Conservation (phyloP, 2,329 filamentous ascomycete species). For the Mollisiaceae sp. region DNA sequence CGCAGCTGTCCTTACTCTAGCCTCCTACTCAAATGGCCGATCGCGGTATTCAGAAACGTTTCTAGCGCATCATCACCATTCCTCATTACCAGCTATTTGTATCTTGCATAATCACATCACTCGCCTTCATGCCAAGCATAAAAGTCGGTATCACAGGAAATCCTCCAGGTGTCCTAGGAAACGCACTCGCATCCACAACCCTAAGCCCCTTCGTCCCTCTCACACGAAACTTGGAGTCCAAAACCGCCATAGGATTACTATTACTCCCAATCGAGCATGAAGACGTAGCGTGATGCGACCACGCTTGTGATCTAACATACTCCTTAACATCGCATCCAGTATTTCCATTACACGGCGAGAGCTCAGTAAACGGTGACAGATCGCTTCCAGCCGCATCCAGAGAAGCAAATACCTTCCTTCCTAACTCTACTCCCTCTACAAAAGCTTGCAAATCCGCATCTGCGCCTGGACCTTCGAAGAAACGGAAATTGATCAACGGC, state of each 20-base stretch:
- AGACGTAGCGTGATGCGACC: conserved; percentile 63
- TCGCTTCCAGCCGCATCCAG: conserved; percentile 45
- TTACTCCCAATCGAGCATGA: conserved; percentile 56
- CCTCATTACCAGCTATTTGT: background rate
- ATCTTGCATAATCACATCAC: conserved; percentile 22
- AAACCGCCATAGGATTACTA: conserved; percentile 52
- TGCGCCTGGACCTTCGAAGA: conserved; percentile 47
- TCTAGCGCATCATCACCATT: no score
- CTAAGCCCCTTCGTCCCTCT: conserved; percentile 46
- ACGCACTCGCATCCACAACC: conserved; percentile 66
- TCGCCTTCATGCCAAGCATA: conserved; percentile 64
- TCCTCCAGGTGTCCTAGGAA: conserved; percentile 56
- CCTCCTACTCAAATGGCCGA: no score
- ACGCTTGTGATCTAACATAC: conserved; percentile 55
- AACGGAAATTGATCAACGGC: conserved; percentile 66
- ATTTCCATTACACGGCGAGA: conserved; percentile 46
- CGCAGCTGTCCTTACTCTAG: no score
- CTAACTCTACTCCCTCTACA: conserved; percentile 25
- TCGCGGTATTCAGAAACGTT: no score
- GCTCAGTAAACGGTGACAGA: conserved; percentile 45
- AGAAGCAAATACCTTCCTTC: conserved; percentile 45
- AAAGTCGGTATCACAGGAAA: conserved; percentile 58
- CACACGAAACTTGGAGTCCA: conserved; percentile 46
- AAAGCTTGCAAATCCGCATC: conserved; percentile 29
- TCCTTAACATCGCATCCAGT: conserved; percentile 48